phyloP scores from a whole-genome alignment of 345 rosid species.

The Hibiscus mutabilis region DNA sequence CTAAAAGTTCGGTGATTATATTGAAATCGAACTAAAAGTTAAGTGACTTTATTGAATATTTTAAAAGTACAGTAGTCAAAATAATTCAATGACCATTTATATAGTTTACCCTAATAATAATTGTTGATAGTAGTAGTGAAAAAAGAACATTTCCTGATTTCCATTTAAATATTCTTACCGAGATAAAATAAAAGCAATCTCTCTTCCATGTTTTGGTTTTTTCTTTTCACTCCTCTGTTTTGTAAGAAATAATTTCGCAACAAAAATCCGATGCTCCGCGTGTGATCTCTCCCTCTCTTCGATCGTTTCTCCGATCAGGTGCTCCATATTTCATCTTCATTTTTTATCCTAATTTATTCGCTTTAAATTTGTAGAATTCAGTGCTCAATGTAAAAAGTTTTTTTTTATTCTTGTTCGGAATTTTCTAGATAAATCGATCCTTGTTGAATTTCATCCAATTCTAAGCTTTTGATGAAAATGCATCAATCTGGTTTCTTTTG shows the following conservation, averaged over 20 bases:
- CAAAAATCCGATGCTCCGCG: slow-evolving; percentile 6
- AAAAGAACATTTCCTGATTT: background rate
- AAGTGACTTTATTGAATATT: no score
- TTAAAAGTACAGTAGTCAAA: no score
- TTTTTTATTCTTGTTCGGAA: background rate
- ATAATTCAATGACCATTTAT: no score
- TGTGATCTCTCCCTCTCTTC: slow-evolving; percentile 3
- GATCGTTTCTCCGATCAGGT: slow-evolving; percentile 15
- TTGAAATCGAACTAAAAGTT: no score
- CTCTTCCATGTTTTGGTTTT: background rate
- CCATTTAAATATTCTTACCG: background rate
- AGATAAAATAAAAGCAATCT: background rate
- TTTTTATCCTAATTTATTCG: background rate
- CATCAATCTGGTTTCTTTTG: background rate
- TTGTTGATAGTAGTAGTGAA: background rate
- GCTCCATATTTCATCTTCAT: background rate
- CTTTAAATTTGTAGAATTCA: background rate
- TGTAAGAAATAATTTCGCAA: slow-evolving; percentile 3
- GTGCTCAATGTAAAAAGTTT: background rate
- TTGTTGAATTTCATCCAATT: background rate
- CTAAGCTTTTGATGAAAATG: slow-evolving; percentile 7
- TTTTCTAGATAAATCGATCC: background rate
- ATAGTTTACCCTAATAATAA: no score
- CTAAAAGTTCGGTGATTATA: no score
- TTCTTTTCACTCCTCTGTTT: background rate